Conservation (phyloP, 768 basidiomycete genomes). For the Pholiota conissans region DNA sequence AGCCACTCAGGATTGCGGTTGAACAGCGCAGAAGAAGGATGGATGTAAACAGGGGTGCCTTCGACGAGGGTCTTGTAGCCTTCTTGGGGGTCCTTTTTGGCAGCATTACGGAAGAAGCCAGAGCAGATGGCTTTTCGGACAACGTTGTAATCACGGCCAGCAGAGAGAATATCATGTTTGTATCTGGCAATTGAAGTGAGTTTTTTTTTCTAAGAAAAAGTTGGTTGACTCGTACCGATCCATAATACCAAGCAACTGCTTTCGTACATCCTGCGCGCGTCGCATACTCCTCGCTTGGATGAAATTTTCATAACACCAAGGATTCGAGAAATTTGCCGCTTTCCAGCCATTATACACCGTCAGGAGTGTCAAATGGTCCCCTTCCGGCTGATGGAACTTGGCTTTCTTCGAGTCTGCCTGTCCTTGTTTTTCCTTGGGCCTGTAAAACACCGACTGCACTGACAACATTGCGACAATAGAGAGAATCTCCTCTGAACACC, state of each 20-base stretch:
- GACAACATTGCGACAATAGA: constrained; percentile 98
- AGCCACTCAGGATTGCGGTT: constrained; percentile 97
- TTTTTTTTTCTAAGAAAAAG: constrained; percentile 11
- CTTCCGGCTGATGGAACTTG: constrained; percentile 99
- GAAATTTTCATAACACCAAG: constrained; percentile 99
- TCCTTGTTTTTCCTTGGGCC: constrained; percentile 99
- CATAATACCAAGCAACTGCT: constrained; percentile 98
- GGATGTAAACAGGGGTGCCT: constrained; percentile 98
- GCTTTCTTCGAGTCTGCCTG: constrained; percentile 99
- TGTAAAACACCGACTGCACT: constrained; percentile 94
- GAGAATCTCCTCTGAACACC: constrained; percentile 97
- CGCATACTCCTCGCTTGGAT: constrained; percentile 98
- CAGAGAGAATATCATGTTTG: constrained; percentile 94
- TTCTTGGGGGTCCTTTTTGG: constrained; percentile 97
- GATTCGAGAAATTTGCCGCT: constrained; percentile 91
- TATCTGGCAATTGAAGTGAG: constrained; percentile 53
- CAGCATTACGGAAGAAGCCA: constrained; percentile 97
- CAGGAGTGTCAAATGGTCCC: constrained; percentile 88
- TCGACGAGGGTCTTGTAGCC: constrained; percentile 98
- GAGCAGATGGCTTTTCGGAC: constrained; percentile 96
- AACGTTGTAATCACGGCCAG: constrained; percentile 88
- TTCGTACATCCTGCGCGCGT: constrained; percentile 95
- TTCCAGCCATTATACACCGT: constrained; percentile 99
- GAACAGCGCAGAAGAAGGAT: constrained; percentile 95
- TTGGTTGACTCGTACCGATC: constrained; percentile 92